Conservation (phyloP, 2,329 filamentous ascomycete genomes). For the Paracamarosporium sp. region DNA sequence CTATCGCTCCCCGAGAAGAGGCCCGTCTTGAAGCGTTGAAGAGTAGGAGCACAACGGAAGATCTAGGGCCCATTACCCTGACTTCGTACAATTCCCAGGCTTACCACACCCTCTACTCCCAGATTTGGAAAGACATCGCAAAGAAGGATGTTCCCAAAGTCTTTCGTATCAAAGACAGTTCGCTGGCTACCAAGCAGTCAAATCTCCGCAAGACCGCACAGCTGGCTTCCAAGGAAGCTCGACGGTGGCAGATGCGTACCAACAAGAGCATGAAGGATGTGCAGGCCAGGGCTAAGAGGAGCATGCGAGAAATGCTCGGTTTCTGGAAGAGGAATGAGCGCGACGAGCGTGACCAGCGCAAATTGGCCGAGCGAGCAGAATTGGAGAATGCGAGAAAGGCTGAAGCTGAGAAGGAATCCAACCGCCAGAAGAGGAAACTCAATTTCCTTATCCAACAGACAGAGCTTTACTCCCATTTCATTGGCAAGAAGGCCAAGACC, state of each 20-base stretch:
- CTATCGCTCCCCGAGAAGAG: slow-evolving; percentile 66
- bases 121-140: slow-evolving; percentile 95
- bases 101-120: slow-evolving; percentile 96
- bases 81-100: slow-evolving; percentile 82
- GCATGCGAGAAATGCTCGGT: slow-evolving; percentile 99
- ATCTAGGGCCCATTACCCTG: slow-evolving; percentile 47
- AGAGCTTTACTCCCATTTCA: slow-evolving; percentile 98
- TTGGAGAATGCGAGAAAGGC: slow-evolving; percentile 96
- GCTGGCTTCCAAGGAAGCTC: slow-evolving; percentile 94
- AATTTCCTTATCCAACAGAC: slow-evolving; percentile 99
- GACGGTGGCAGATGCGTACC: slow-evolving; percentile 94
- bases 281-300: slow-evolving; percentile 93
- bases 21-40: slow-evolving; percentile 53
- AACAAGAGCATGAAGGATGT: slow-evolving; percentile 99
- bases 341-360: slow-evolving; percentile 92
- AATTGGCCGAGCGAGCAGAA: slow-evolving; percentile 93
- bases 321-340: slow-evolving; percentile 99
- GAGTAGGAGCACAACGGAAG: slow-evolving; percentile 57
- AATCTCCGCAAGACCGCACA: slow-evolving; percentile 98
- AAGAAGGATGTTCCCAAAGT: slow-evolving; percentile 94
- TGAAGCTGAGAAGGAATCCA: slow-evolving; percentile 96
- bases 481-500: slow-evolving; percentile 98
- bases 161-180: slow-evolving; percentile 84
- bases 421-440: slow-evolving; percentile 96
- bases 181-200: slow-evolving; percentile 85